Conservation (phyloP, 2,329 filamentous ascomycete species). For the Epichloe coenophiala region DNA sequence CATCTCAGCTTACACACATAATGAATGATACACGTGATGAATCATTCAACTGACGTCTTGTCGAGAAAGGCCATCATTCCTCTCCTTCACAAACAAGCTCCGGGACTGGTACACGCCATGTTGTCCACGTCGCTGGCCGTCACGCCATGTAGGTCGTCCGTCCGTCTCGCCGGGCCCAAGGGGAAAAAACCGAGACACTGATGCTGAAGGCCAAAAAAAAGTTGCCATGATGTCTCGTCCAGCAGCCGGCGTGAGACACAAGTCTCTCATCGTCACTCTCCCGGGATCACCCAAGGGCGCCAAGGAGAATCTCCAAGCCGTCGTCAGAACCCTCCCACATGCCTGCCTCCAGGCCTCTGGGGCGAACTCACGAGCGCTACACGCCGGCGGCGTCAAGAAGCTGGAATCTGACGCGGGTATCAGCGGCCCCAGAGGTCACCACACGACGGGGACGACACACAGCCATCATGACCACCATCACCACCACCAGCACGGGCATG, state of each 20-base stretch:
- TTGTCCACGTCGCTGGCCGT: slow-evolving; percentile 68
- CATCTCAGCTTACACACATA: too few relatives aligned
- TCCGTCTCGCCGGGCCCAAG: too few relatives aligned
- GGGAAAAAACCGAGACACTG: too few relatives aligned
- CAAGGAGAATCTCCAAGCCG: slow-evolving; percentile 77
- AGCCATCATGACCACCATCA: slow-evolving; percentile 19
- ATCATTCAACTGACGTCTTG: background rate
- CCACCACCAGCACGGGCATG: slow-evolving; percentile 25
- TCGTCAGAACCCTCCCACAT: slow-evolving; percentile 84
- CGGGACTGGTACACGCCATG: slow-evolving; percentile 93
- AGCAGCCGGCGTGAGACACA: slow-evolving; percentile 74
- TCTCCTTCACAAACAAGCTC: slow-evolving; percentile 71
- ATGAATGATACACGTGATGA: too few relatives aligned
- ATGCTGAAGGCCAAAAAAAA: slow-evolving; percentile 19
- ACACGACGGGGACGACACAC: slow-evolving; percentile 18
- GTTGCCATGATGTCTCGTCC: slow-evolving; percentile 96
- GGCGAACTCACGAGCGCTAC: slow-evolving; percentile 64
- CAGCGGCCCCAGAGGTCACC: slow-evolving; percentile 14
- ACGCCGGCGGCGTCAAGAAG: slow-evolving; percentile 68
- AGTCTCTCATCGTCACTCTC: slow-evolving; percentile 72
- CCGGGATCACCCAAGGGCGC: slow-evolving; percentile 89
- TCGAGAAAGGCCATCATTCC: slow-evolving; percentile 54
- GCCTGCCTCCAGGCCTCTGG: slow-evolving; percentile 86
- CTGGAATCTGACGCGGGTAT: slow-evolving; percentile 75
- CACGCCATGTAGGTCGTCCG: slow-evolving; percentile 62